Percentiles rank a stretch among this genome's conserved stretches.
Conservation (phyloP, 257 asterid genomes). For the Przewalskia tangutica region DNA sequence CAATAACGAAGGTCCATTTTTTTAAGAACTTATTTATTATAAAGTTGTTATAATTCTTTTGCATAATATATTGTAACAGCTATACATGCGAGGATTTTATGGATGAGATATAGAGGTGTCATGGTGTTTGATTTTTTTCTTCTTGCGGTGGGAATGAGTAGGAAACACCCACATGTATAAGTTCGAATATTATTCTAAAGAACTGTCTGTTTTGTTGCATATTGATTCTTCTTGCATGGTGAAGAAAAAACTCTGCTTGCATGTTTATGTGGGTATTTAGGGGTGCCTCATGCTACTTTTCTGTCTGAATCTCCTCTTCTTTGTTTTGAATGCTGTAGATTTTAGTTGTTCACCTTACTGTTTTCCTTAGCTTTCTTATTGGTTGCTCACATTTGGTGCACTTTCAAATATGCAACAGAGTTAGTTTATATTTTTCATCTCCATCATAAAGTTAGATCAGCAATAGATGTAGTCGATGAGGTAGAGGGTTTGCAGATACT, state of each 20-base stretch:
- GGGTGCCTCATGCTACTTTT: background rate
- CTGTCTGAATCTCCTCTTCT: background rate
- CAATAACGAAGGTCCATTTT: slow-evolving; percentile 50
- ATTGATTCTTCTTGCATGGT: background rate
- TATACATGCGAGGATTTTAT: background rate
- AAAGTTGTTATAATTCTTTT: background rate
- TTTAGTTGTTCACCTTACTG: background rate
- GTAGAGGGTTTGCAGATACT: background rate
- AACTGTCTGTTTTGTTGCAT: background rate
- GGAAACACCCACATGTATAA: background rate
- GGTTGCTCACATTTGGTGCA: background rate
- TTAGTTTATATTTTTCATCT: background rate
- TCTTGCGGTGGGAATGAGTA: background rate
- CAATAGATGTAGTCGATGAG: background rate
- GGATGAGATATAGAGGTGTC: background rate
- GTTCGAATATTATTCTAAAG: background rate
- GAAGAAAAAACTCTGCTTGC: too few species aligned
- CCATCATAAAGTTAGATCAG: background rate
- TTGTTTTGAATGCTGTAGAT: background rate
- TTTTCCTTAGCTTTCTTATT: background rate
- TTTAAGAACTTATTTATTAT: background rate
- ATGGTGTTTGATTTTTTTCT: background rate
- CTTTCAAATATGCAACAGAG: background rate
- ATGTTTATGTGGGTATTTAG: background rate
- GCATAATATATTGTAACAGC: background rate